Conservation (phyloP, 805 yeast species). For the Hanseniaspora mollemarum region DNA sequence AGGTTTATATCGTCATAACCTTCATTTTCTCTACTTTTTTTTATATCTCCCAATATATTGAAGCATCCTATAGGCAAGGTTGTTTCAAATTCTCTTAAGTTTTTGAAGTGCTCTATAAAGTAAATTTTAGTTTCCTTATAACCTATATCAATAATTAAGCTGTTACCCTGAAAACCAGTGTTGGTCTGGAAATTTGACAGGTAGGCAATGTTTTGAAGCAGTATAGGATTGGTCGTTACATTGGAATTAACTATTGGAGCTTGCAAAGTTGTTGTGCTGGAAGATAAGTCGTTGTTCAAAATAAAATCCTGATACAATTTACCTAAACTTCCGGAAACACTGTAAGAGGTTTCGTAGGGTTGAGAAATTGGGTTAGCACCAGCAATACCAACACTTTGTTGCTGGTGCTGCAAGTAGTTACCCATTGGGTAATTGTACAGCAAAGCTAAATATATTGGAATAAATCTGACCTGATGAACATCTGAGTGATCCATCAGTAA, state of each 20-base stretch:
- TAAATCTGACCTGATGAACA: slow-evolving; percentile 1
- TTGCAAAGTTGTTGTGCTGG: neutral
- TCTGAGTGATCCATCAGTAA: neutral
- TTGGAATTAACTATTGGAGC: slow-evolving; percentile 2
- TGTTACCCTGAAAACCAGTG: slow-evolving; percentile 15
- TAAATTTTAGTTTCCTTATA: slow-evolving; percentile 7
- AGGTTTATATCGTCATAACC: neutral
- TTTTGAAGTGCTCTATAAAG: slow-evolving; percentile 12
- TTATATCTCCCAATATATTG: slow-evolving; percentile 2
- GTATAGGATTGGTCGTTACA: slow-evolving; percentile 7
- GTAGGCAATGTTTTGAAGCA: slow-evolving; percentile 4
- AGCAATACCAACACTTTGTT: neutral
- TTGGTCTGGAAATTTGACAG: slow-evolving; percentile 10
- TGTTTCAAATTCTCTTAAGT: slow-evolving; percentile 8
- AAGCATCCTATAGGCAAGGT: slow-evolving; percentile 5
- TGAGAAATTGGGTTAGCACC: neutral
- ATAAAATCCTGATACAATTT: slow-evolving; percentile 11
- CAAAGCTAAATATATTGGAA: slow-evolving; percentile 8
- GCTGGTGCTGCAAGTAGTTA: slow-evolving; percentile 7
- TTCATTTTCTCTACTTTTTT: neutral
- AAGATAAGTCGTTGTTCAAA: neutral
- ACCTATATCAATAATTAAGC: slow-evolving; percentile 12
- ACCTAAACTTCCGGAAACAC: slow-evolving; percentile 12
- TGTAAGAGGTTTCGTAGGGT: neutral
- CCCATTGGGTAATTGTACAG: slow-evolving; percentile 15